Percentiles rank a stretch among this genome's conserved stretches.
Evolutionary conservation across 352 stramenopile species (phyloP).

Genomic region (Phytophthora citrophthora): DNA sequence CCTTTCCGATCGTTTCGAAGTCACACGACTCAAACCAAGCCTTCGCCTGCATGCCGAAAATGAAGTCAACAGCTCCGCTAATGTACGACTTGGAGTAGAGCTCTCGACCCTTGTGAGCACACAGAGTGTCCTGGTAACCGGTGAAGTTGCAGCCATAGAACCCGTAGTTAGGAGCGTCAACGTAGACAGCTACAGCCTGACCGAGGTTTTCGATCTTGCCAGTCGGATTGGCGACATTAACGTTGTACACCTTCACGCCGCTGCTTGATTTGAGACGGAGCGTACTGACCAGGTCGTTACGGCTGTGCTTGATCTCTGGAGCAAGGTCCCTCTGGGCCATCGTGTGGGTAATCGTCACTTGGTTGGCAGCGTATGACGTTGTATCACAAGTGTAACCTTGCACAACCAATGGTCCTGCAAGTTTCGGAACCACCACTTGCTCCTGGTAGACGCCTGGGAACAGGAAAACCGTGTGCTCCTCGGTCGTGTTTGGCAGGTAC

Average conservation of each 20-base stretch:
- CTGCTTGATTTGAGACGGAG: conserved; percentile 6
- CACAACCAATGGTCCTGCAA: background rate
- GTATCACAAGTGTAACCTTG: conserved; percentile 11
- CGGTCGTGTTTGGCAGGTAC: conserved; percentile 5
- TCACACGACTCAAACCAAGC: conserved; percentile 14
- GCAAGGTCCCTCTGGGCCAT: conserved; percentile 6
- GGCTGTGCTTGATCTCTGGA: conserved; percentile 1
- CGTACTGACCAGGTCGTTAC: conserved; percentile 1
- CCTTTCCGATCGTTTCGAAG: conserved; percentile 9
- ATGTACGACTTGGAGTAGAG: background rate
- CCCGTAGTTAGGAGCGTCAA: conserved; percentile 3
- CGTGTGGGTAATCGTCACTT: conserved; percentile 9
- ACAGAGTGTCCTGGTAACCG: background rate
- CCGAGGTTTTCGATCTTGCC: conserved; percentile 5
- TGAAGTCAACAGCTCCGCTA: conserved; percentile 3
- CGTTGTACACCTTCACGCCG: conserved; percentile 8
- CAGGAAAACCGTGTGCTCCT: conserved; percentile 3
- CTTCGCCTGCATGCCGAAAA: conserved; percentile 5
- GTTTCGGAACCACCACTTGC: conserved; percentile 1
- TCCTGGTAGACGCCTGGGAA: conserved; percentile 9
- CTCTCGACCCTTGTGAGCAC: background rate
- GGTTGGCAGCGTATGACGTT: conserved; percentile 5
- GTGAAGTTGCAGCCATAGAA: conserved; percentile 7
- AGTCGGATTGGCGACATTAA: conserved; percentile 7
- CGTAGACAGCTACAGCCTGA: conserved; percentile 2